Evolutionary conservation across 129 eudicot species (phyloP).

Genomic region (Glebionis coronaria): DNA sequence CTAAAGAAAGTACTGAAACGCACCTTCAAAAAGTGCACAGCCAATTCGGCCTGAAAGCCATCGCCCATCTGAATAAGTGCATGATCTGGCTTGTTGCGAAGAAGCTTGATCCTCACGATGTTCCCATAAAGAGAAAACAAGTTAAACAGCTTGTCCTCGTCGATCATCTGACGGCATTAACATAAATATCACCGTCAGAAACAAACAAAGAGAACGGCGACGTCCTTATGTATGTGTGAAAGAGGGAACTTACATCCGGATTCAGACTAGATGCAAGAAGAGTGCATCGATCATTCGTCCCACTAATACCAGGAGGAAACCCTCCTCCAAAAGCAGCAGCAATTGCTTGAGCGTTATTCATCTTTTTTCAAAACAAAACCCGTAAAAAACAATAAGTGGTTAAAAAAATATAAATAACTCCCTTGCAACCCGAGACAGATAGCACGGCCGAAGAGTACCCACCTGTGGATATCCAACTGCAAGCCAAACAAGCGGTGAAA

Average conservation of each 20-base stretch:
- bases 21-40: slow-evolving; percentile 87
- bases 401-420: slow-evolving; percentile 7
- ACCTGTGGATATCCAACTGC: slow-evolving; percentile 97
- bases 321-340: slow-evolving; percentile 23
- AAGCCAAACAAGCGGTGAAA: slow-evolving; percentile 25
- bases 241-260: too few relatives aligned
- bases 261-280: too few relatives aligned
- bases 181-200: too few relatives aligned
- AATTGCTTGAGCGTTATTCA: slow-evolving; percentile 81
- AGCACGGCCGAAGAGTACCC: slow-evolving; percentile 34
- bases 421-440: slow-evolving; percentile 15
- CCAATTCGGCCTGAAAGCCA: slow-evolving; percentile 96
- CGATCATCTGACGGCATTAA: too few relatives aligned
- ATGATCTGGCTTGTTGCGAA: slow-evolving; percentile 94
- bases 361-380: slow-evolving; percentile 39
- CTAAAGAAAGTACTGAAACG: slow-evolving; percentile 1
- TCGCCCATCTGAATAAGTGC: slow-evolving; percentile 96
- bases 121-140: slow-evolving; percentile 91
- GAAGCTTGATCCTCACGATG: slow-evolving; percentile 83
- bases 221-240: too few relatives aligned
- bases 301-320: too few relatives aligned
- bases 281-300: too few relatives aligned
- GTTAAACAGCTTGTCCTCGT: slow-evolving; percentile 93
- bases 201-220: too few relatives aligned
- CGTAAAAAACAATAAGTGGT: slow-evolving; percentile 15